Percentiles rank a stretch among this genome's conserved stretches.
Conservation (phyloP, 306 rosid species). For the Cucurbita ficifolia region DNA sequence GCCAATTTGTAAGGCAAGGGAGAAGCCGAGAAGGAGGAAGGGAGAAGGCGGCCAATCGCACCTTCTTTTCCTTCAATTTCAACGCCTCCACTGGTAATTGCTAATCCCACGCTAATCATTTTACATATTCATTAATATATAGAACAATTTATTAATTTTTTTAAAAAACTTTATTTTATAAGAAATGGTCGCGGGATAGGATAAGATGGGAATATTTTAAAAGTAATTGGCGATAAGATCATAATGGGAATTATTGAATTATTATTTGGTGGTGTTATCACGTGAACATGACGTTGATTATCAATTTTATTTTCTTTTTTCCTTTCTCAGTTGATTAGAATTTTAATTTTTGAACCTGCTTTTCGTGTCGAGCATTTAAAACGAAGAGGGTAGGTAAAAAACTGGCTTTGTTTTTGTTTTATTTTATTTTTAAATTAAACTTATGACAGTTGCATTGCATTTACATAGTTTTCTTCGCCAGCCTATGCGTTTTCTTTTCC, state of each 20-base stretch:
- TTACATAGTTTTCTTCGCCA: slow-evolving; percentile 39
- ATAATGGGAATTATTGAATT: neutral
- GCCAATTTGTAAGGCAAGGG: slow-evolving; percentile 9
- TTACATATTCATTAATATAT: neutral
- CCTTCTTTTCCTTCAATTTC: neutral
- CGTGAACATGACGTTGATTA: slow-evolving; percentile 14
- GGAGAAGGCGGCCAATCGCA: neutral
- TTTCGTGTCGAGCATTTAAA: slow-evolving; percentile 13
- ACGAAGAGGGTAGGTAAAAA: slow-evolving; percentile 21
- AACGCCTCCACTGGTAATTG: neutral
- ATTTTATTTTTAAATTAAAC: neutral
- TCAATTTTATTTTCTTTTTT: neutral
- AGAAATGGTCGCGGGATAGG: neutral
- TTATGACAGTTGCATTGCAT: slow-evolving; percentile 25
- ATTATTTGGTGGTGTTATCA: slow-evolving; percentile 13
- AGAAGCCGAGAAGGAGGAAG: too few species aligned
- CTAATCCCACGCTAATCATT: neutral
- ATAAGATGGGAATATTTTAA: neutral
- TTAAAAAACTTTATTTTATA: too few species aligned
- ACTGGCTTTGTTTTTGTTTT: slow-evolving; percentile 11
- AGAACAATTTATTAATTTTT: too few species aligned
- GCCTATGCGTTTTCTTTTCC: neutral
- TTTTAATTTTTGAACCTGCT: slow-evolving; percentile 14
- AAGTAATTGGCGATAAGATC: neutral
- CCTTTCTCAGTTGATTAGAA: slow-evolving; percentile 8